These are phyloP conservation scores for Blastobotrys muscicola DNA, from an alignment of 805 yeast genomes.

Conservation along the genomic window DNA sequence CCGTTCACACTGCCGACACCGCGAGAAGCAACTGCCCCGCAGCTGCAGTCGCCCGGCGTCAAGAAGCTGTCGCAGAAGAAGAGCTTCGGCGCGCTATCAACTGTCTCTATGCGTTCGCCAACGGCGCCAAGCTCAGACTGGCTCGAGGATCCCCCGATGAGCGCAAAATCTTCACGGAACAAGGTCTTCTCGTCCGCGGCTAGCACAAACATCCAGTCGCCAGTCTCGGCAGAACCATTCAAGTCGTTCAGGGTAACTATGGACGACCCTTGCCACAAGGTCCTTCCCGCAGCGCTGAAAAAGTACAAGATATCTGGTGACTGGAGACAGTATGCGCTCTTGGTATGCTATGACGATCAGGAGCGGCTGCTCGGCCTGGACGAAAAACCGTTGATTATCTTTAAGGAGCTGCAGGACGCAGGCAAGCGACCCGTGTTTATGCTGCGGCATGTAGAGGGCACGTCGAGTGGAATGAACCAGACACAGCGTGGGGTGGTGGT, in stretches of 20 bases:
- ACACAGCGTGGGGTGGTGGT: conserved; percentile 11
- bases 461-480: conserved; percentile 4
- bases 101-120: conserved; percentile 3
- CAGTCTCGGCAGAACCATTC: conserved; percentile 48
- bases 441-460: conserved; percentile 60
- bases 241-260: conserved; percentile 77
- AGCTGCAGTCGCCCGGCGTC: conserved; percentile 1
- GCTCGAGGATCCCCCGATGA: not conserved
- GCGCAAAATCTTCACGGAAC: not conserved
- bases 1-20: too few relatives aligned
- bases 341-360: conserved; percentile 83
- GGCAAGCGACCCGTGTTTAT: conserved; percentile 88
- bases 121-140: conserved; percentile 2
- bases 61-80: conserved; percentile 4
- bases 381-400: conserved; percentile 80
- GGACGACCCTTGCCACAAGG: conserved; percentile 85
- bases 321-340: conserved; percentile 81
- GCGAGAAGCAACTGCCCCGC: too few relatives aligned
- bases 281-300: conserved; percentile 80
- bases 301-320: conserved; percentile 73
- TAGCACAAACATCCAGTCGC: conserved; percentile 1
- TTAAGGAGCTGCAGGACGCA: conserved; percentile 73
- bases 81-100: not conserved
- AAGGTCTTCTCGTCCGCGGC: not conserved
- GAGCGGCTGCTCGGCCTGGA: conserved; percentile 75